A percentile compares a stretch with the other conserved stretches of the same genome.
These are phyloP conservation scores for Stereum hirsutum DNA, from an alignment of 1,284 basidiomycete species.

Conservation along the genomic window DNA sequence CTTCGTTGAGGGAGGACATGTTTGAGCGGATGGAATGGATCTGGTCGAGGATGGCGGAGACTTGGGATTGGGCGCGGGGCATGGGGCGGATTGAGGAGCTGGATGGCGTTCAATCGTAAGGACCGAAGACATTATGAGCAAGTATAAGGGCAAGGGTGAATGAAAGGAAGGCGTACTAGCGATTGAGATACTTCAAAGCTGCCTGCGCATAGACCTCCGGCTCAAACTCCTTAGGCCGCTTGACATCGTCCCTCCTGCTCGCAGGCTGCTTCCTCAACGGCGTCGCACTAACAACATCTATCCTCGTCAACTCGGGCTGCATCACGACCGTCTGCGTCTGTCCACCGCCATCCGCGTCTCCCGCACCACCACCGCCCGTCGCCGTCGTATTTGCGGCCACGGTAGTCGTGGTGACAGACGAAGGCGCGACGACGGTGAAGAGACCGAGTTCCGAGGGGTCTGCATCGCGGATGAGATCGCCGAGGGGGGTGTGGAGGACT, in stretches of 20 bases:
- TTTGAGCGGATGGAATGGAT: slow-evolving; percentile 40
- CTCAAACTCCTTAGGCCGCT: slow-evolving; percentile 39
- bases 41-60: slow-evolving; percentile 41
- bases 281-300: slow-evolving; percentile 59
- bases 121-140: slow-evolving; percentile 1
- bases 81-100: slow-evolving; percentile 61
- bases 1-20: slow-evolving; percentile 38
- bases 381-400: too few relatives aligned
- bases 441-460: slow-evolving; percentile 69
- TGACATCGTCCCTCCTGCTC: slow-evolving; percentile 27
- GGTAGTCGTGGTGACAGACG: slow-evolving; percentile 8
- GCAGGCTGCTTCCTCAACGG: slow-evolving; percentile 43
- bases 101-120: slow-evolving; percentile 2
- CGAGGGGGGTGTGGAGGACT: slow-evolving; percentile 49
- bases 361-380: too few relatives aligned
- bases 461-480: slow-evolving; percentile 68
- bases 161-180: slow-evolving; percentile 37
- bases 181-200: slow-evolving; percentile 63
- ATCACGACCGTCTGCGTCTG: too few relatives aligned
- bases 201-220: slow-evolving; percentile 69
- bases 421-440: slow-evolving; percentile 41
- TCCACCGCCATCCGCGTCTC: slow-evolving; percentile 19
- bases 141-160: not conserved
- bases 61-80: slow-evolving; percentile 58
- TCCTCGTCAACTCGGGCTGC: slow-evolving; percentile 49